Evolutionary conservation across 78 protist genomes (phyloP), one percentile per base, ranked within the genome.

Genomic region (Dictyostelium citrinum): DNA sequence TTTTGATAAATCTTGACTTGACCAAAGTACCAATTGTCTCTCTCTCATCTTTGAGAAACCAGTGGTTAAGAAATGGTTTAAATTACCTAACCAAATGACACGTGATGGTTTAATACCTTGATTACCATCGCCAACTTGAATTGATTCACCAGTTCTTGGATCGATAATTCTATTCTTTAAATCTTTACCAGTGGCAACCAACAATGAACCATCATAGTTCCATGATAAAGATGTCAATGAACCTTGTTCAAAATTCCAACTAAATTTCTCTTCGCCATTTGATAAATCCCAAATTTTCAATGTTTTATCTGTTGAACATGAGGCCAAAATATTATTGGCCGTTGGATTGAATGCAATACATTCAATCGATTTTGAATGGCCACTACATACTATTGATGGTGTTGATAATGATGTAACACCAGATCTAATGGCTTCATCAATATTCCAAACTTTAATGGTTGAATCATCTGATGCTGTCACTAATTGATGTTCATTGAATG

Each of bases 21-120:
- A 81, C 92, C 96, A 96, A 31, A 98, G 20, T 37, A 11, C 68
- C 5, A 94, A 72, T 94, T 98, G 99, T 46, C 99, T 91, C 51
- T 97, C 98, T 67, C 79, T 27, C 80, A 49, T 90, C 82, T 90
- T 91, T 58, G 95, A 49, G 91, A 98, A 98, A 14, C 99, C 99
- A 29, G 95, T 72, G 9, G 99, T 96, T 45, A 96, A 5, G 31
- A 99, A 37, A 72, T 24, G 64, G 17, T 75, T 20, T 29, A 80
- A n/a, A 64, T 97, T 79, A n/a, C 97, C 97, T 22, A 96, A 58
- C 97, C 98, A 99, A 35, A 81, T 55, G 43, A 60, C 39, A 41
- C 99, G 97, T 14, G 97, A 78, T 33, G 97, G 90, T 93, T 98
- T 99, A 58, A 95, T 29, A 71, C 99, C 99, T 33, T 88, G 93